phyloP scores from a whole-genome alignment of 441 rosid species.

The Aleurites moluccanus region DNA sequence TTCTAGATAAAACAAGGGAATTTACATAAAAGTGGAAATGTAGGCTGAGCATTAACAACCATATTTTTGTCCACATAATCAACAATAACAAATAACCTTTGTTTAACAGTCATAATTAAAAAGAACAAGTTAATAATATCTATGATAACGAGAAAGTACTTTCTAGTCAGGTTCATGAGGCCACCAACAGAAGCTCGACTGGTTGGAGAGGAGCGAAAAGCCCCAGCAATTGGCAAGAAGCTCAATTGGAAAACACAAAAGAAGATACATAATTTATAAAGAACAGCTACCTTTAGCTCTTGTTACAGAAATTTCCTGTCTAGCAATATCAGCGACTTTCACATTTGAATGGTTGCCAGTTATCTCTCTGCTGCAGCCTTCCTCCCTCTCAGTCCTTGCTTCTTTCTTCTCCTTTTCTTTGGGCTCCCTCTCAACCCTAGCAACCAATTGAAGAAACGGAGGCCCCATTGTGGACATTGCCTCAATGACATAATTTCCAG shows the following conservation, averaged over 20 bases:
- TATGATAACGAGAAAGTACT: no score
- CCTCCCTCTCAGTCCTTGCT: neutral
- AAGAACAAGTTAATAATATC: neutral
- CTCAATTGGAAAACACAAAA: neutral
- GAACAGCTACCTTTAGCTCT: neutral
- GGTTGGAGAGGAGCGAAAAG: no score
- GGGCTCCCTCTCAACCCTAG: conserved; percentile 14
- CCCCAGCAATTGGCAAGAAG: no score
- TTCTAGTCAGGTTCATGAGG: no score
- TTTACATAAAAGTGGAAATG: no score
- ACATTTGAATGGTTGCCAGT: neutral
- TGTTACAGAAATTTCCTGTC: neutral
- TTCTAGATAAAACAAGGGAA: conserved; percentile 22
- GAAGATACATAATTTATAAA: no score
- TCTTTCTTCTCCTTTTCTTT: neutral
- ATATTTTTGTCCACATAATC: neutral
- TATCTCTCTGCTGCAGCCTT: neutral
- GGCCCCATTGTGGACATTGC: conserved; percentile 34
- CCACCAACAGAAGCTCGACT: no score
- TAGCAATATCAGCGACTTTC: neutral
- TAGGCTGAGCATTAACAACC: neutral
- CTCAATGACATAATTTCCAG: conserved; percentile 37
- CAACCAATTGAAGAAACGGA: conserved; percentile 29
- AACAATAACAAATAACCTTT: neutral
- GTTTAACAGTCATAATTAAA: neutral